Evolutionary conservation across 1,284 basidiomycete species (phyloP), one percentile per base, ranked within the genome.

Genomic region (Macrocybe sp.): DNA sequence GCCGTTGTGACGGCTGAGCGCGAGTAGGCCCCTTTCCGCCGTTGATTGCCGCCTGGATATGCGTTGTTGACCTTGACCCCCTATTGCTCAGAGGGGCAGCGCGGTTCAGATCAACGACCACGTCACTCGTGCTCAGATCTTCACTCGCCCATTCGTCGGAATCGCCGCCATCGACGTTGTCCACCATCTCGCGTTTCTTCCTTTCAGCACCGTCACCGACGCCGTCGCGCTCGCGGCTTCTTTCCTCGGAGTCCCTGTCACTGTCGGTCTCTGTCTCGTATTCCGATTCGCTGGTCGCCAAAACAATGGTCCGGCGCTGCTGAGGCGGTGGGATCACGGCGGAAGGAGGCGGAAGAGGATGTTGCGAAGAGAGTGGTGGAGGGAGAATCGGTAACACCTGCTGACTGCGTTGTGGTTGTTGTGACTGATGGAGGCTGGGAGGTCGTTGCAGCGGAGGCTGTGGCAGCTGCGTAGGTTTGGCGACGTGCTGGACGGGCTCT

Each of bases 121-220:
- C 63, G 45, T 64, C 65, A 12, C 67, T 71, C 29, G 55, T 56
- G 43, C 70, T 72, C 59, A 72, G 61, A 11, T 72, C 75, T 48
- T 79, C 79, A 7, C 74, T 79, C 28, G 75, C 75, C 76, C 77
- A 83, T 37, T 74, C 75, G 4, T 72, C 77, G 47, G 74, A 74
- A 34, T 76, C 75, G 32, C 68, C 71, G 36, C 77, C 78, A 10
- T 76, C 76, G 48, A 68, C 72, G 34, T 9, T 14, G 35, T 6
- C 22, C 3, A 10, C 30, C 38, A 59, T 68, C 8, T 74, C 75
- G 42, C 70, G 71, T 45, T 51, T 46, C 35, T 46, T 48, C 2
- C 12, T 72, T 9, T 70, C 73, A 47, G 71, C 73, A 31, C 71
- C 70, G n/a, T 66, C 66, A 41, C 74, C 75, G n/a, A 69, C 72